Conservation (phyloP, 768 basidiomycete genomes). For the Leucocoprinus birnbaumii region DNA sequence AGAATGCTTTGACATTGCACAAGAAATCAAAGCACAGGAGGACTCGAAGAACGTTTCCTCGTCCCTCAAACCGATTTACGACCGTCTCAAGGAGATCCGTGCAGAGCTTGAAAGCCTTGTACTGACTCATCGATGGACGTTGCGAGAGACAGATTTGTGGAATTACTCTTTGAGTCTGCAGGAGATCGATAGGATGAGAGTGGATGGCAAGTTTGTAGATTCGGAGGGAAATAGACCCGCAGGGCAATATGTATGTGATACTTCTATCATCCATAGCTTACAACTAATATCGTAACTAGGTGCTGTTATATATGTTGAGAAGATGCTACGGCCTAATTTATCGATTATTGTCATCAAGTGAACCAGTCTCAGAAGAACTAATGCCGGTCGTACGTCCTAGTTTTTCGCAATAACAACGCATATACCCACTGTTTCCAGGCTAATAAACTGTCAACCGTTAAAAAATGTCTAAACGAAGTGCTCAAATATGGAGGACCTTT, state of each 20-base stretch:
- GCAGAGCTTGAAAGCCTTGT: constrained; percentile 88
- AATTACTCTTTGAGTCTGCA: constrained; percentile 92
- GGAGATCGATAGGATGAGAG: constrained; percentile 95
- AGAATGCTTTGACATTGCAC: constrained; percentile 92
- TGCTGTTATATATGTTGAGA: constrained; percentile 86
- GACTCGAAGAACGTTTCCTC: constrained; percentile 85
- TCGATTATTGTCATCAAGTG: constrained; percentile 87
- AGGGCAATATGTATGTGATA: constrained; percentile 83
- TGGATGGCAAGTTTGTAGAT: constrained; percentile 97
- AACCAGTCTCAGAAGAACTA: constrained; percentile 96
- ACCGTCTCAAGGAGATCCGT: constrained; percentile 83
- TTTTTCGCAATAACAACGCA: not conserved
- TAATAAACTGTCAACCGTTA: constrained; percentile 94
- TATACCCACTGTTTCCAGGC: constrained; percentile 48
- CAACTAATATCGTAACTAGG: constrained; percentile 42
- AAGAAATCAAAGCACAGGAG: constrained; percentile 93
- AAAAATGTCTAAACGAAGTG: constrained; percentile 96
- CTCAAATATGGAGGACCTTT: constrained; percentile 94
- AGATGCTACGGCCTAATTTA: constrained; percentile 98
- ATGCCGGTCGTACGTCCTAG: constrained; percentile 79
- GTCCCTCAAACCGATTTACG: constrained; percentile 89
- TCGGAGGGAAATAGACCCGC: constrained; percentile 87
- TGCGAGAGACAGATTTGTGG: constrained; percentile 91
- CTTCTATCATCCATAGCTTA: not conserved
- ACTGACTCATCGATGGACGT: constrained; percentile 94